Base-by-base conservation (phyloP, 768 basidiomycete genomes). In the Boletus rubropictus region DNA sequence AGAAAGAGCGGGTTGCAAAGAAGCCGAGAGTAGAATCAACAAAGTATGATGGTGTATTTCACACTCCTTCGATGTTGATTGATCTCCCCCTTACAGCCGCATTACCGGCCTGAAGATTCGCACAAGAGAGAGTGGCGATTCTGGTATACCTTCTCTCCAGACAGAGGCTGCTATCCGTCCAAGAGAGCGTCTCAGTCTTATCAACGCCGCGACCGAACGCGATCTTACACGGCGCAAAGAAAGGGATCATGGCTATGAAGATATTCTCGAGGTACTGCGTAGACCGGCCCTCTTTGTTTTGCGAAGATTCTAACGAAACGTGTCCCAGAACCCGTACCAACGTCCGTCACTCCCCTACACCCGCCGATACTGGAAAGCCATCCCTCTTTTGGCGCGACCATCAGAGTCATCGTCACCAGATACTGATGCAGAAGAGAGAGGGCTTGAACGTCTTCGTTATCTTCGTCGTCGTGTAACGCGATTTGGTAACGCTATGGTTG, bases 241-340 rank as follows among this genome's bases (percentile, higher is more conserved):
- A 40, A 65, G 74, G 39, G 87, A 93, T 57, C 77, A 82, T 40
- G 77, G 81, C 41, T 95, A 90, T 84, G 93, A 95, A 55, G 93
- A 97, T 60, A 72, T 75, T 43, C 75, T 89, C 53, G 93, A 96
- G 66, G 87, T 90, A 60, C 61, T 77, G 66, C 2, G 15, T 4
- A 18, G 42, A 46, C 21, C 9, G 15, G 11, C 5, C 11, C 15
- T 3, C 2, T 25, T 15, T 17, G 2, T 37, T 20, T 18, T 44
- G 12, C 9, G 0, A 32, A 12, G 11, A 15, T 31, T 22, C 39
- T 59, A 25, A 63, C 22, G 5, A 50, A 39, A 44, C 17, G 24
- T 37, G 38, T 50, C 41, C 4, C 52, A 89, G 86, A 79, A 79
- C 51, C 74, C 85, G 1, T 93, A 85, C 59, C 86, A 92, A 60